phyloP scores from a whole-genome alignment of 129 eudicot genomes.

The Arctium lappa region DNA sequence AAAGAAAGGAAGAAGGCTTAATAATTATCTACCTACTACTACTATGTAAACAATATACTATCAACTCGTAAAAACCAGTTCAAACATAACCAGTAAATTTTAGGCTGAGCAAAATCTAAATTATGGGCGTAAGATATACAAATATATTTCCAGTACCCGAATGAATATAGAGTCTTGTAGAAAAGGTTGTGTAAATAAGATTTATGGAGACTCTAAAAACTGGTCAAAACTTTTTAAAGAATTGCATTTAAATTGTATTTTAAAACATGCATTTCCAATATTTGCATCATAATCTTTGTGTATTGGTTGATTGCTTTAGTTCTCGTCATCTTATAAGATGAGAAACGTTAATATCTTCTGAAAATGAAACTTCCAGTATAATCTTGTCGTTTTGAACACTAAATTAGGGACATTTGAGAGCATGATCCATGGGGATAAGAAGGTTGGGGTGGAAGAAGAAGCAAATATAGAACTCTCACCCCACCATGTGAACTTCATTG shows the following conservation, averaged over 20 bases:
- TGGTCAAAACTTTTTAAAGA: background rate
- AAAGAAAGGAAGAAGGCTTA: background rate
- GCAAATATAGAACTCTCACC: conserved; percentile 5
- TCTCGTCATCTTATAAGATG: background rate
- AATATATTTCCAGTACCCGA: background rate
- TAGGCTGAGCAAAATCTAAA: background rate
- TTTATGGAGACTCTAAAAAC: background rate
- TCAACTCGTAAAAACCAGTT: background rate
- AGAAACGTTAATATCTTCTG: background rate
- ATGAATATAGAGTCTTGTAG: background rate
- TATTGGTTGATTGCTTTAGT: background rate
- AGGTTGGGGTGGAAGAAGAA: conserved; percentile 21
- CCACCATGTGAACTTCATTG: conserved; percentile 16
- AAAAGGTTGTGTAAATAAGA: background rate
- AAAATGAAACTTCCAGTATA: background rate
- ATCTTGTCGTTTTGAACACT: background rate
- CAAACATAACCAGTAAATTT: background rate
- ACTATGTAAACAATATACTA: background rate
- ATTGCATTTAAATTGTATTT: background rate
- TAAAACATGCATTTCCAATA: background rate
- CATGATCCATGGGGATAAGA: conserved; percentile 26
- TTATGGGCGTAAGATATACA: background rate
- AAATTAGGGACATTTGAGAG: background rate
- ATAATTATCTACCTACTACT: background rate
- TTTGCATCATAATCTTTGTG: background rate